These are phyloP conservation scores for Apiotrichum montevideense DNA, from an alignment of 1,284 basidiomycete species.

Conservation along the genomic window DNA sequence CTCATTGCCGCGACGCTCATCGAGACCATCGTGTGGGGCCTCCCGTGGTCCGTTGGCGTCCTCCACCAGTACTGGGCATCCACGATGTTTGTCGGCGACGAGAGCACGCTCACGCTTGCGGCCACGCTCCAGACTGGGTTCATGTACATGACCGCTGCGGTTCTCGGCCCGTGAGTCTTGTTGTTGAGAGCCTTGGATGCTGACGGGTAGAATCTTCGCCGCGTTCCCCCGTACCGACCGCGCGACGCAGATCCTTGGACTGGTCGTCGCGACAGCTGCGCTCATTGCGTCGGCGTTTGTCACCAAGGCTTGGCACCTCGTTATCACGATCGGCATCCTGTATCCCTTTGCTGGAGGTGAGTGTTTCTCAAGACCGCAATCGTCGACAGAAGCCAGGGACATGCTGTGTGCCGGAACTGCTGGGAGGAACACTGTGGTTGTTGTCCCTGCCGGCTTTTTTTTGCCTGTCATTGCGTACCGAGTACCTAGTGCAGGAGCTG, in stretches of 20 bases:
- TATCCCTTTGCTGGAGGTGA: constrained; percentile 38
- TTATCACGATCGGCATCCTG: constrained; percentile 38
- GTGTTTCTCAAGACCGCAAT: too few species aligned
- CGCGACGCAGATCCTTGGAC: constrained; percentile 26
- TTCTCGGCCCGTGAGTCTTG: constrained; percentile 11
- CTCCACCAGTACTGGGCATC: constrained; percentile 43
- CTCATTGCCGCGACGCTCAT: constrained; percentile 36
- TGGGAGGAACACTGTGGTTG: too few species aligned
- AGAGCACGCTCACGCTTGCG: constrained; percentile 35
- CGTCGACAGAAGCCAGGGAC: too few species aligned
- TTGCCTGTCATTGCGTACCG: too few species aligned
- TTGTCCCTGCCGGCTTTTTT: too few species aligned
- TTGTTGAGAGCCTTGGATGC: not conserved
- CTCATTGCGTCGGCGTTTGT: constrained; percentile 37
- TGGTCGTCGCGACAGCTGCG: constrained; percentile 21
- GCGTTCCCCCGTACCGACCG: constrained; percentile 27
- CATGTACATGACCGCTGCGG: constrained; percentile 9
- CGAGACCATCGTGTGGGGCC: constrained; percentile 21
- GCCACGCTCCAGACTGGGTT: constrained; percentile 43
- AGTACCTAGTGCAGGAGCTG: not conserved
- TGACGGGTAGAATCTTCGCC: constrained; percentile 19
- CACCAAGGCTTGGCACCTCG: constrained; percentile 36
- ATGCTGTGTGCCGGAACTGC: too few species aligned
- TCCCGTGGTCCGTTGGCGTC: constrained; percentile 42
- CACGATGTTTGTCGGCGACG: constrained; percentile 29